A percentile compares a stretch with the other conserved stretches of the same genome.
Conservation (phyloP, 2,329 filamentous ascomycete genomes). For the Microdochium nivale region DNA sequence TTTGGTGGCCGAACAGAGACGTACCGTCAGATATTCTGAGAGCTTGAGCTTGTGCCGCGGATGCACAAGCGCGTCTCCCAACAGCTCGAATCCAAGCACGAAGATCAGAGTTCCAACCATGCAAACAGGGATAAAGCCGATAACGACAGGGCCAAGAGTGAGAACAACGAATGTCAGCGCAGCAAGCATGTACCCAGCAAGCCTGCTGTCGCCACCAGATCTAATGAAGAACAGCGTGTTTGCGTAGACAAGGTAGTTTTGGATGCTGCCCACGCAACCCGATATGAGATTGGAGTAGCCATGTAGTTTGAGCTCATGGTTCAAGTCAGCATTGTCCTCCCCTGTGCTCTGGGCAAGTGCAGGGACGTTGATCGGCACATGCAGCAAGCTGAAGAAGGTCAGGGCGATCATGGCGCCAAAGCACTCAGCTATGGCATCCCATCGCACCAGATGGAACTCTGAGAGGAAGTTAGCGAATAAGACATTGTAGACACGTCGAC, state of each 20-base stretch:
- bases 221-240: conserved; percentile 97
- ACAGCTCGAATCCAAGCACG: conserved; percentile 83
- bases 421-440: conserved; percentile 73
- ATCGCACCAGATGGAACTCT: conserved; percentile 78
- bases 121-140: conserved; percentile 93
- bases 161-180: conserved; percentile 72
- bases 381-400: conserved; percentile 94
- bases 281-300: conserved; percentile 90
- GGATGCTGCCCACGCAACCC: conserved; percentile 77
- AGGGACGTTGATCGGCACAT: conserved; percentile 96
- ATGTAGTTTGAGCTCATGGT: conserved; percentile 85
- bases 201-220: conserved; percentile 77
- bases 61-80: conserved; percentile 80
- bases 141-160: conserved; percentile 75
- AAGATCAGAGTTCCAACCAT: conserved; percentile 95
- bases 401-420: conserved; percentile 93
- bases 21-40: conserved; percentile 82
- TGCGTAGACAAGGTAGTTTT: conserved; percentile 96
- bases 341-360: conserved; percentile 83
- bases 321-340: conserved; percentile 85
- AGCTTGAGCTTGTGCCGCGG: conserved; percentile 82
- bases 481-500: not conserved
- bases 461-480: conserved; percentile 11
- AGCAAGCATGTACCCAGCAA: conserved; percentile 82
- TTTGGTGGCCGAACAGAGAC: not conserved